A percentile compares a stretch with the other conserved stretches of the same genome.
Conservation (phyloP, 129 eudicot species). For the Chrysanthemum lavandulifolium region DNA sequence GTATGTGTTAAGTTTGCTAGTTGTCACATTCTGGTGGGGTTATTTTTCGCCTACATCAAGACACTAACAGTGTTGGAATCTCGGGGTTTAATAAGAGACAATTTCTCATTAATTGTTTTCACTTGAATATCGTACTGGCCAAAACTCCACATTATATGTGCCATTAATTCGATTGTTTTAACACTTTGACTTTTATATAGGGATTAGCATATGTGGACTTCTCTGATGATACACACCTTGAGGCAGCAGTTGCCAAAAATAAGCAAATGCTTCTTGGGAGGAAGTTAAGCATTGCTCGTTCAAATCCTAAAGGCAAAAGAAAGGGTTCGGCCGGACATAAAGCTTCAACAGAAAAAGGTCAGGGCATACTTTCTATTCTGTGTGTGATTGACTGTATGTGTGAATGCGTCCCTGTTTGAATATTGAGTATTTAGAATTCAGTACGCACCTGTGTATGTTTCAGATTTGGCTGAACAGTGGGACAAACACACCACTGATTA, state of each 20-base stretch:
- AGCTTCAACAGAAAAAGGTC: conserved; percentile 42
- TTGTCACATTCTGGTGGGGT: too few relatives aligned
- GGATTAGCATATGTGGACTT: conserved; percentile 97
- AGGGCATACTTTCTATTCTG: background rate
- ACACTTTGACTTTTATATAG: conserved; percentile 30
- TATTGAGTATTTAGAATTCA: background rate
- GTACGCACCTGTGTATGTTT: background rate
- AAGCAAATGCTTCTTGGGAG: conserved; percentile 61
- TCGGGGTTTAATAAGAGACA: background rate
- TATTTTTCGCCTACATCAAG: background rate
- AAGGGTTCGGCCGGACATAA: conserved; percentile 35
- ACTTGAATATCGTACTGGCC: background rate
- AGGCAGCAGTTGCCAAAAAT: conserved; percentile 78
- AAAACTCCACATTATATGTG: background rate
- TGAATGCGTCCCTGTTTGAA: background rate
- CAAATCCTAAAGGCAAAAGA: conserved; percentile 70
- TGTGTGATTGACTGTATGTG: background rate
- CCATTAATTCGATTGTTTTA: background rate
- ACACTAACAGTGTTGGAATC: background rate
- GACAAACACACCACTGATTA: too few relatives aligned
- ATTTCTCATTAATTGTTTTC: background rate
- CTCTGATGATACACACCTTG: conserved; percentile 72
- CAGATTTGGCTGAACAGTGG: background rate
- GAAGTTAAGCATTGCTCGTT: conserved; percentile 68
- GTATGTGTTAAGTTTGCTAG: background rate